Evolutionary conservation across 2,329 filamentous ascomycete species (phyloP), one percentile per base, ranked within the genome.

Genomic region (Zarea fungicola): DNA sequence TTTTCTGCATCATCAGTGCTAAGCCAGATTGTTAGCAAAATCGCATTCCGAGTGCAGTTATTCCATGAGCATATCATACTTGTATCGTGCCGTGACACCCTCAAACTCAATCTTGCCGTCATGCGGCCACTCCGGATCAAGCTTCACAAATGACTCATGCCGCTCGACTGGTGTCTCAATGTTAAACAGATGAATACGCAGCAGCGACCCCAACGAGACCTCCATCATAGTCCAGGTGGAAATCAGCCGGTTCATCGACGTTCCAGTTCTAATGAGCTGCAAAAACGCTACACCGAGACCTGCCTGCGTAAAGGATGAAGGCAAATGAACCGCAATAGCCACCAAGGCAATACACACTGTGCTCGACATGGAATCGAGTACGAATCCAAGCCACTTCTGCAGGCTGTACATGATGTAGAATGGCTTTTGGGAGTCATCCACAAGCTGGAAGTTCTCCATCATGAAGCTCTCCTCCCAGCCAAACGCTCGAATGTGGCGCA

Each of bases 331-430:
- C 4, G 71, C 66, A 5, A 75, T 73, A 65, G 6, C 60, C n/a
- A 76, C 68, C 5, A 76, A 52, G 4, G 72, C 52, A 2, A 69
- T 64, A 1, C 71, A 70, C 22, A 76, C 63, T 4, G 56, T 65
- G 1, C 71, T 65, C 2, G 74, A 68, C 3, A 34, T 34, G 13
- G n/a, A 25, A 9, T 35, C 42, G 18, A 44, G 13, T 5, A n/a
- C 19, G 9, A 44, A 29, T 3, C 31, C 18, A n/a, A 44, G 31
- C 42, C 42, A 44, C 9, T 10, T 8, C 21, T 44, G 26, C 16
- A 34, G 14, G 5, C n/a, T 16, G 28, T 19, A 44, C 2, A 34
- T 6, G 21, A 4, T 29, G 21, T 44, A 34, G 8, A 22, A 32
- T 5, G 31, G 21, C 14, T 35, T 34, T 13, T 44, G 42, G 2